Percentiles rank a stretch among this genome's conserved stretches.
Conservation (phyloP, 2,329 filamentous ascomycete species). For the Orbilia oligospora region DNA sequence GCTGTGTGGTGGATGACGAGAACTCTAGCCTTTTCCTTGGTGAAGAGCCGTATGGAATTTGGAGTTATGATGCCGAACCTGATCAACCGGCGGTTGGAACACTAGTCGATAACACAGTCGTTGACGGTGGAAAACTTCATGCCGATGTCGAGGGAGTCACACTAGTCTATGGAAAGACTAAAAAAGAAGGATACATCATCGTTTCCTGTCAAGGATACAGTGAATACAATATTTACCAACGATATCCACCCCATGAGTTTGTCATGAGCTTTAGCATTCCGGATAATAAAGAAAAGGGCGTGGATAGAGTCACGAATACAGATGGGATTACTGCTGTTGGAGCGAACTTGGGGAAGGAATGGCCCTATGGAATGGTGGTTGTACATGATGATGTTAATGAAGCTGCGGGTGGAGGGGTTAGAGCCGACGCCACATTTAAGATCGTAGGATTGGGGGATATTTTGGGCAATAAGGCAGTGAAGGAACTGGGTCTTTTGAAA, state of each 20-base stretch:
- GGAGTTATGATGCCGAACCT: constrained; percentile 72
- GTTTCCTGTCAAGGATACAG: constrained; percentile 72
- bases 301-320: constrained; percentile 72
- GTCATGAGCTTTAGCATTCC: constrained; percentile 71
- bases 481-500: constrained; percentile 65
- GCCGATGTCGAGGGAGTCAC: constrained; percentile 73
- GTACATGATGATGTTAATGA: constrained; percentile 73
- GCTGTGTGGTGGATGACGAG: constrained; percentile 71
- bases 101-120: constrained; percentile 66
- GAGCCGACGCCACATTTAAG: constrained; percentile 71
- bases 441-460: constrained; percentile 69
- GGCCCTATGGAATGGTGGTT: constrained; percentile 70
- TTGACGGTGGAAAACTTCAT: constrained; percentile 70
- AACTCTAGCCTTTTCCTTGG: constrained; percentile 71
- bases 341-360: constrained; percentile 67
- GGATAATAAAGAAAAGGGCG: constrained; percentile 67
- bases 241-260: constrained; percentile 70
- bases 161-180: constrained; percentile 69
- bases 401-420: constrained; percentile 69
- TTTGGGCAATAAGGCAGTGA: constrained; percentile 65
- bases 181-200: constrained; percentile 70
- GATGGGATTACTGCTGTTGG: constrained; percentile 71
- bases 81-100: constrained; percentile 66
- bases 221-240: constrained; percentile 71
- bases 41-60: constrained; percentile 71